A percentile compares a stretch with the other conserved stretches of the same genome.
These are phyloP conservation scores for Chaetomium sp. DNA, from an alignment of 2,329 filamentous ascomycete species.

Conservation along the genomic window DNA sequence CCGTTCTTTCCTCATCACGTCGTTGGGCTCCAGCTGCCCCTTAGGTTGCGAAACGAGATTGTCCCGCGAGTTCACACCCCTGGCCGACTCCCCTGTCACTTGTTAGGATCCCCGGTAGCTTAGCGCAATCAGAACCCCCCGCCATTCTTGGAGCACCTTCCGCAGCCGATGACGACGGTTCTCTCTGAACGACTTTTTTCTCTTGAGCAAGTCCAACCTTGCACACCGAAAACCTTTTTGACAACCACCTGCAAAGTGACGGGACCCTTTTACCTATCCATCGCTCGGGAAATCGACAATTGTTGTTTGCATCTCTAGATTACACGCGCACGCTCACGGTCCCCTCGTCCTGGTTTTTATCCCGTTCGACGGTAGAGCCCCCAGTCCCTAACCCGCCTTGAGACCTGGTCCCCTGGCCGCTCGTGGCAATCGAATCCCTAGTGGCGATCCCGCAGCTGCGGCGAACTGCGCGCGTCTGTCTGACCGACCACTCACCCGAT, in stretches of 20 bases:
- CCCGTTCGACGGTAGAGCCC: neutral
- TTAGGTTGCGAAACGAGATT: no score
- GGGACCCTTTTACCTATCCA: neutral
- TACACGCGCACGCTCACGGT: no score
- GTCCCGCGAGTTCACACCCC: no score
- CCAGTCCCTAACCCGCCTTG: neutral
- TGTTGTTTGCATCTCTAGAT: neutral
- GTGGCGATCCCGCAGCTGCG: constrained; percentile 3
- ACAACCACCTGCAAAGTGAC: neutral
- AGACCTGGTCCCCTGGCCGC: constrained; percentile 2
- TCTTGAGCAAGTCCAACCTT: neutral
- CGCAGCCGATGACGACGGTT: constrained; percentile 10
- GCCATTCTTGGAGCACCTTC: constrained; percentile 5
- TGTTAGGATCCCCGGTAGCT: neutral
- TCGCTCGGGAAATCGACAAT: neutral
- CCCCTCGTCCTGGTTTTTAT: no score
- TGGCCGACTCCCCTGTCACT: no score
- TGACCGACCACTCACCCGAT: neutral
- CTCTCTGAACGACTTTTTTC: neutral
- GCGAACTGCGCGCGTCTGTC: neutral
- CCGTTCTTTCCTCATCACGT: no score
- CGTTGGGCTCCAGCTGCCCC: no score
- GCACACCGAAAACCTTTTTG: neutral
- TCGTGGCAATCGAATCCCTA: neutral
- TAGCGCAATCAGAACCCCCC: neutral